Evolutionary conservation across 2,329 filamentous ascomycete genomes (phyloP).

Genomic region (Neospermospora avenae): DNA sequence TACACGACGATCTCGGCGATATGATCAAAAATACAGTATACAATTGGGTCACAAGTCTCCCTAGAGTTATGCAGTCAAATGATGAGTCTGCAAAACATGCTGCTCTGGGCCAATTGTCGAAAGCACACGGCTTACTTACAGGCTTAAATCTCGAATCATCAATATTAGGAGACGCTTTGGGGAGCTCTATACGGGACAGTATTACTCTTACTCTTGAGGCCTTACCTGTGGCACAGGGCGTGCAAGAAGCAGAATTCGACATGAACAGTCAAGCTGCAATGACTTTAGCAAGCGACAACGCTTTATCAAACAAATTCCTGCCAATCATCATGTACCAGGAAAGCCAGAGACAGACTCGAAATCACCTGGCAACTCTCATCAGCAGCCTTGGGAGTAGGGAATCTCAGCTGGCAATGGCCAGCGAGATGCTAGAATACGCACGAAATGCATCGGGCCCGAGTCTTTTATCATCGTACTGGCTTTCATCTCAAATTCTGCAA

Average conservation of each 20-base stretch:
- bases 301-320: constrained; percentile 44
- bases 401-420: constrained; percentile 57
- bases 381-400: constrained; percentile 53
- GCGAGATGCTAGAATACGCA: constrained; percentile 62
- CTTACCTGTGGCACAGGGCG: constrained; percentile 5
- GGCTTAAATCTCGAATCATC: constrained; percentile 61
- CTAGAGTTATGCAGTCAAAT: constrained; percentile 76
- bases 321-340: constrained; percentile 61
- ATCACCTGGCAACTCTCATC: constrained; percentile 56
- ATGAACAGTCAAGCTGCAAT: constrained; percentile 32
- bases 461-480: constrained; percentile 74
- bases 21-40: constrained; percentile 69
- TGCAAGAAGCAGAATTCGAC: constrained; percentile 32
- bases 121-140: constrained; percentile 64
- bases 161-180: constrained; percentile 64
- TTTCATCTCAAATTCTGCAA: constrained; percentile 70
- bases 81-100: constrained; percentile 75
- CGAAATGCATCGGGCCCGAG: constrained; percentile 54
- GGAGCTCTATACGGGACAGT: constrained; percentile 70
- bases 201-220: constrained; percentile 43
- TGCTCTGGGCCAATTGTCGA: constrained; percentile 72
- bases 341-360: constrained; percentile 61
- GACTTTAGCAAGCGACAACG: constrained; percentile 25
- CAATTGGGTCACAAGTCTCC: constrained; percentile 77
- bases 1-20: constrained; percentile 60